Conservation (phyloP, 2,329 filamentous ascomycete species). For the Calycina herbarum region DNA sequence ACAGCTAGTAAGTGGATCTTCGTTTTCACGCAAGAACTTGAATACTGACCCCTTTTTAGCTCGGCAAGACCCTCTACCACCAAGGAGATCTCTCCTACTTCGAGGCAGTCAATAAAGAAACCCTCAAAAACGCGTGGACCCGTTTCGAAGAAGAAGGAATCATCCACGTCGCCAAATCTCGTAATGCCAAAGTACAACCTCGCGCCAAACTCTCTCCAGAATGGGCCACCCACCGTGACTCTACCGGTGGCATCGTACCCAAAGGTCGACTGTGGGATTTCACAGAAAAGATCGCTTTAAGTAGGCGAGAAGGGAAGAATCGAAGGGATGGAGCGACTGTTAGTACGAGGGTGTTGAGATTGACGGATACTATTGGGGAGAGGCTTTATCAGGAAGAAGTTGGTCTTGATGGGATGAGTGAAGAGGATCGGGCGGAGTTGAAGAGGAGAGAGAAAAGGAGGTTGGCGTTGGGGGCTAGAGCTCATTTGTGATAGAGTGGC, state of each 20-base stretch:
- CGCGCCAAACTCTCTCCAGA: slow-evolving; percentile 69
- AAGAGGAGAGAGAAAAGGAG: slow-evolving; percentile 50
- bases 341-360: slow-evolving; percentile 72
- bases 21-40: slow-evolving; percentile 4
- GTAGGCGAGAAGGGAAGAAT: slow-evolving; percentile 90
- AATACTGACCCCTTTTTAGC: slow-evolving; percentile 46
- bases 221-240: slow-evolving; percentile 72
- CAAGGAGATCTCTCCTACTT: slow-evolving; percentile 97
- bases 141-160: slow-evolving; percentile 92
- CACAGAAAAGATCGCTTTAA: slow-evolving; percentile 80
- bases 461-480: slow-evolving; percentile 48
- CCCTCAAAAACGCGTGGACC: slow-evolving; percentile 87
- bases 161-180: slow-evolving; percentile 68
- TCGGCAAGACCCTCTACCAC: slow-evolving; percentile 96
- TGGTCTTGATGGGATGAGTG: slow-evolving; percentile 42
- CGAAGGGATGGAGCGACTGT: slow-evolving; percentile 90
- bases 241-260: slow-evolving; percentile 61
- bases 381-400: slow-evolving; percentile 63
- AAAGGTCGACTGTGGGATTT: slow-evolving; percentile 87
- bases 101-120: slow-evolving; percentile 97
- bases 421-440: slow-evolving; percentile 51
- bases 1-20: slow-evolving; percentile 64
- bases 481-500: slow-evolving; percentile 45
- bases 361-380: slow-evolving; percentile 73
- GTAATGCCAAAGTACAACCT: slow-evolving; percentile 60